Conservation (phyloP, 2,329 filamentous ascomycete species). For the Harringtonia aguacate region DNA sequence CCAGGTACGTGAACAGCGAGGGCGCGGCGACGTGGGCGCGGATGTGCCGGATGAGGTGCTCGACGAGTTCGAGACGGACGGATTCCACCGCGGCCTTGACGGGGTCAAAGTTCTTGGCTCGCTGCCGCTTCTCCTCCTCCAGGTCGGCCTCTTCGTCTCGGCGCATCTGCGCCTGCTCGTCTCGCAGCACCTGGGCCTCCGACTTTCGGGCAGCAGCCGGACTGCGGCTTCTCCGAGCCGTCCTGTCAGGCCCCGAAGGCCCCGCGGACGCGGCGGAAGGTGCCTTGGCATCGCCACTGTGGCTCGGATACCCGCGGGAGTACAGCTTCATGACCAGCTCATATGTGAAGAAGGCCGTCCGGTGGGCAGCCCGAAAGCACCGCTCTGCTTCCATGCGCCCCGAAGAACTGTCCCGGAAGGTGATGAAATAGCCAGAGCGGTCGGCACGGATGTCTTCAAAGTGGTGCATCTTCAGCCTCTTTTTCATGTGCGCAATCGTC, state of each 20-base stretch:
- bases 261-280: neutral
- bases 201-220: slow-evolving; percentile 16
- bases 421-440: slow-evolving; percentile 76
- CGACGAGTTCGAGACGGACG: slow-evolving; percentile 68
- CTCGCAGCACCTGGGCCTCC: slow-evolving; percentile 37
- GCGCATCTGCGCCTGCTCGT: slow-evolving; percentile 53
- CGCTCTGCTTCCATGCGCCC: slow-evolving; percentile 74
- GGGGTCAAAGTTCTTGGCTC: slow-evolving; percentile 85
- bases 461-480: slow-evolving; percentile 71
- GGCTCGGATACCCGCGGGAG: slow-evolving; percentile 15
- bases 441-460: slow-evolving; percentile 79
- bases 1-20: slow-evolving; percentile 67
- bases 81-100: slow-evolving; percentile 71
- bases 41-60: slow-evolving; percentile 82
- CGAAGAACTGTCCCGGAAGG: slow-evolving; percentile 69
- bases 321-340: slow-evolving; percentile 82
- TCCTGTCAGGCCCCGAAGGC: neutral
- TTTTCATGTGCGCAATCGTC: slow-evolving; percentile 83
- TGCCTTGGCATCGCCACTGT: neutral
- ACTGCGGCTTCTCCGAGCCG: slow-evolving; percentile 8
- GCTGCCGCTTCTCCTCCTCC: slow-evolving; percentile 81
- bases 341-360: slow-evolving; percentile 83
- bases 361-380: slow-evolving; percentile 69
- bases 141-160: slow-evolving; percentile 72
- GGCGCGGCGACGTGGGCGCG: slow-evolving; percentile 79